phyloP scores from a whole-genome alignment of 495 filamentous ascomycete genomes.

The Clavariopsis aquatica region DNA sequence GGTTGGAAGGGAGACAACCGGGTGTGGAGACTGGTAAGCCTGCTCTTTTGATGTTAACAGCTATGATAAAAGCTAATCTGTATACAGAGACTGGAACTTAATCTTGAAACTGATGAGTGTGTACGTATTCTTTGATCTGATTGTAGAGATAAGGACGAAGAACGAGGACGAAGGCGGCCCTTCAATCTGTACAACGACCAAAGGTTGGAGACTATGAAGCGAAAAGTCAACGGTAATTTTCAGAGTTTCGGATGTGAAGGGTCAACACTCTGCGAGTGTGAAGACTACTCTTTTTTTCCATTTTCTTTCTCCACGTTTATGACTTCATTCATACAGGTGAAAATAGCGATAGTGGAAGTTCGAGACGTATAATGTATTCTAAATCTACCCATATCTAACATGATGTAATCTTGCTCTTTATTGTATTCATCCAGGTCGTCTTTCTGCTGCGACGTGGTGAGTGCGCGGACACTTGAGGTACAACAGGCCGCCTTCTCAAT shows the following conservation, averaged over 20 bases:
- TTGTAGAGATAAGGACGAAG: background rate
- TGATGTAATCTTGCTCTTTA: too few species aligned
- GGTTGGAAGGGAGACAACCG: constrained; percentile 62
- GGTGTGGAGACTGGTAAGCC: constrained; percentile 66
- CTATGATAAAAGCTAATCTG: background rate
- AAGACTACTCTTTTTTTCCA: background rate
- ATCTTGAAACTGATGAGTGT: background rate
- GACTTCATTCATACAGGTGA: too few species aligned
- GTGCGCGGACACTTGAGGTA: too few species aligned
- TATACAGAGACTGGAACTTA: background rate
- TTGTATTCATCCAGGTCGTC: too few species aligned
- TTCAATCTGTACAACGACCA: background rate
- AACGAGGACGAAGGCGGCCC: too few species aligned
- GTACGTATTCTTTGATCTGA: background rate
- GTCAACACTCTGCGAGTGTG: background rate
- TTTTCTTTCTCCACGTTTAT: too few species aligned
- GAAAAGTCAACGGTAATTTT: background rate
- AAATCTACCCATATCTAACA: too few species aligned
- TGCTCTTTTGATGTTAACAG: background rate
- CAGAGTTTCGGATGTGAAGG: background rate
- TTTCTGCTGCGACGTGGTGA: too few species aligned
- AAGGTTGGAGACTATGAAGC: background rate
- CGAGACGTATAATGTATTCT: too few species aligned
- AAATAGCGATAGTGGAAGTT: too few species aligned
- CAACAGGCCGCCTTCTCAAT: too few species aligned